Conservation (phyloP, 140 eudicot species). For the Senecio squalidus region DNA sequence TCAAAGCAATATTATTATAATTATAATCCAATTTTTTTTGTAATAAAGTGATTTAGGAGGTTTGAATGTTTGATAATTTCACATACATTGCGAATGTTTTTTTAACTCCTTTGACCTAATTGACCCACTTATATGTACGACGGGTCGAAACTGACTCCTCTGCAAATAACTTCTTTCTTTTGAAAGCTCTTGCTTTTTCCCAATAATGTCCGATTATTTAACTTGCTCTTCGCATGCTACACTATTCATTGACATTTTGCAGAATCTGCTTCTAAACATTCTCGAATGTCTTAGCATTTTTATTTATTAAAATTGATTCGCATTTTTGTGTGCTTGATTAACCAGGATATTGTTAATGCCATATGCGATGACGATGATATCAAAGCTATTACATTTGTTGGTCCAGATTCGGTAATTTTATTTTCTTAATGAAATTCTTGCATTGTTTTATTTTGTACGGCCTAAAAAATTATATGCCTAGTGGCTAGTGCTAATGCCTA, state of each 20-base stretch:
- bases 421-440: slow-evolving; percentile 10
- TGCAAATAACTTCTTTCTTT: background rate
- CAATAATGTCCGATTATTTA: slow-evolving; percentile 2
- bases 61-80: too few relatives aligned
- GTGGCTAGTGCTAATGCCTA: too few relatives aligned
- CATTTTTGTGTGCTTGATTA: slow-evolving; percentile 7
- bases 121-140: too few relatives aligned
- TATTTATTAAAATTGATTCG: slow-evolving; percentile 19
- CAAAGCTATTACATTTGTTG: slow-evolving; percentile 73
- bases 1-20: too few relatives aligned
- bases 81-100: too few relatives aligned
- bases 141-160: too few relatives aligned
- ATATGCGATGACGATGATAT: slow-evolving; percentile 80
- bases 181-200: background rate
- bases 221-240: background rate
- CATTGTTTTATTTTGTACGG: too few relatives aligned
- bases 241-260: slow-evolving; percentile 10
- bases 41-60: too few relatives aligned
- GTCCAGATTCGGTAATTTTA: slow-evolving; percentile 59
- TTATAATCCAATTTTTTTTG: too few relatives aligned
- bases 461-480: too few relatives aligned
- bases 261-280: slow-evolving; percentile 12
- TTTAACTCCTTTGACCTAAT: too few relatives aligned
- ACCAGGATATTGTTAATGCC: slow-evolving; percentile 67
- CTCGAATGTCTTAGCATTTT: slow-evolving; percentile 5